Base-by-base conservation (phyloP, 2,329 filamentous ascomycete species). In the Fusarium coicis region DNA sequence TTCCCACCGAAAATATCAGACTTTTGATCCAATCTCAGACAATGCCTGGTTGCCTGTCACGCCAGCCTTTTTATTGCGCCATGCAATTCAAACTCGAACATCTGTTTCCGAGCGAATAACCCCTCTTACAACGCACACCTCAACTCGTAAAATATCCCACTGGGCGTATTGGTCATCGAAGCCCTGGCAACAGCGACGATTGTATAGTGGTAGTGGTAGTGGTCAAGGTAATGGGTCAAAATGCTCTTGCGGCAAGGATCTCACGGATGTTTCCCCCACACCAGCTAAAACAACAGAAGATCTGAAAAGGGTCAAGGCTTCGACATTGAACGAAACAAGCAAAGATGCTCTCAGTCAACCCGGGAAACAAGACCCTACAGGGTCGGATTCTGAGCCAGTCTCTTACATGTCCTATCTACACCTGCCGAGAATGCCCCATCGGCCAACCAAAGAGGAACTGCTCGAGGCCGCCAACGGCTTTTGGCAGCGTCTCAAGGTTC, bases 391-490 rank as follows among this genome's bases (percentile, higher is more conserved):
- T 26, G 84, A 87, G 70, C 84, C 86, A 7, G 83, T 88, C 49
- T 80, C 85, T 49, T 87, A 88, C 34, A 81, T 90, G 77, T 89
- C 88, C 39, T 92, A 92, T 74, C 78, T 90, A 14, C 87, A 90
- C 77, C 81, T 90, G 63, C 84, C 88, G 30, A 92, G 93, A 76
- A 89, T 95, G 81, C 90, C 92, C n/a, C 94, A 98, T 84, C 89
- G 95, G 26, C 96, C 96, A 10, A 96, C 92, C 12, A 98, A 97
- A 80, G 95, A 98, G 80, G 96, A 99, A 81, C 87, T 99, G 34
- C 86, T 99, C 40, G 93, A 93, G 26, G 96, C 96, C 9, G 95
- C 96, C 40, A 98, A 91, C 28, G 95, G 95, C 3, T 98, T 98
- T 81, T 96, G 94, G 91, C 92, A 97, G 71, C 90, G 96, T 54